Evolutionary conservation across 2,329 filamentous ascomycete genomes (phyloP).

Genomic region (Venturia effusa): DNA sequence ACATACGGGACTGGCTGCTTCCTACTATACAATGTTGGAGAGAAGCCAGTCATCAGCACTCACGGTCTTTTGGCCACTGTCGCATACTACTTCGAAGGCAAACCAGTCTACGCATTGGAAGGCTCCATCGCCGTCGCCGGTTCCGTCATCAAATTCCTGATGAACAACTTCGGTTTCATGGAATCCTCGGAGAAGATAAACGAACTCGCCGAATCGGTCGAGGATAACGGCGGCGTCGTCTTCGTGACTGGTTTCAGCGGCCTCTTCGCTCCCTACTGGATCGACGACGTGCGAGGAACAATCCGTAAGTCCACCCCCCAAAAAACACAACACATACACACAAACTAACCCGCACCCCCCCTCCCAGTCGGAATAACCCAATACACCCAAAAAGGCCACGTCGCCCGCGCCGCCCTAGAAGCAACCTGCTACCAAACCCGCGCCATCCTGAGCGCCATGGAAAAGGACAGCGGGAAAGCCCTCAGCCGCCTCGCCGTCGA

Average conservation of each 20-base stretch:
- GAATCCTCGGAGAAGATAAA: conserved; percentile 52
- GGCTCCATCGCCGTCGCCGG: conserved; percentile 76
- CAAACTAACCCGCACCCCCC: background rate
- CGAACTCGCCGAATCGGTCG: conserved; percentile 51
- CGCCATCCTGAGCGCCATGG: conserved; percentile 86
- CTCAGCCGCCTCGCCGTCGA: conserved; percentile 71
- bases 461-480: conserved; percentile 67
- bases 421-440: conserved; percentile 89
- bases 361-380: conserved; percentile 64
- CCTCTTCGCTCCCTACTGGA: conserved; percentile 89
- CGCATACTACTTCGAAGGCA: conserved; percentile 68
- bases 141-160: conserved; percentile 60
- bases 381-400: conserved; percentile 78
- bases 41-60: conserved; percentile 73
- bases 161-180: conserved; percentile 55
- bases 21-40: conserved; percentile 78
- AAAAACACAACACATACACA: no score
- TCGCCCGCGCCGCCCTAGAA: conserved; percentile 80
- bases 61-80: conserved; percentile 76
- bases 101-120: conserved; percentile 67
- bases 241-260: conserved; percentile 87
- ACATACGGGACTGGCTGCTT: conserved; percentile 89
- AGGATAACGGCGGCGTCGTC: conserved; percentile 72
- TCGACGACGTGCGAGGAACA: conserved; percentile 83
- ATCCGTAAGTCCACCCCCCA: conserved; percentile 30